Conservation (phyloP, 1,139 yeast species). For the Hemisphaericaspora xylanilytica region DNA sequence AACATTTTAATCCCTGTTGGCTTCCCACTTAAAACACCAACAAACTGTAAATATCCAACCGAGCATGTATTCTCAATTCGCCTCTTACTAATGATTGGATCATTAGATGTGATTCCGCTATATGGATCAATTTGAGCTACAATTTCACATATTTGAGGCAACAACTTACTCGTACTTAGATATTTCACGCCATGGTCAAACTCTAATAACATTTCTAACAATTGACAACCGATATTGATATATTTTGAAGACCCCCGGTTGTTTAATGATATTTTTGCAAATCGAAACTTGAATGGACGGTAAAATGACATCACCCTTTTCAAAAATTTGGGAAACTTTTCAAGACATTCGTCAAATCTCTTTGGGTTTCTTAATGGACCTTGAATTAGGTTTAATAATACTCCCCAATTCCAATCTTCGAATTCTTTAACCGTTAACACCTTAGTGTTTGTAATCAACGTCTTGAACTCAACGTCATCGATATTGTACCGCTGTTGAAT, state of each 20-base stretch:
- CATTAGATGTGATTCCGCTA: constrained; percentile 70
- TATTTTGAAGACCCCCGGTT: constrained; percentile 53
- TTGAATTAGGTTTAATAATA: constrained; percentile 62
- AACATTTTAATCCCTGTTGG: constrained; percentile 64
- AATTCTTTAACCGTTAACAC: constrained; percentile 78
- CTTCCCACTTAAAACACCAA: constrained; percentile 68
- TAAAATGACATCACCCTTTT: constrained; percentile 83
- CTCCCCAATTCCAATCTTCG: constrained; percentile 86
- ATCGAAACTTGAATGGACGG: constrained; percentile 86
- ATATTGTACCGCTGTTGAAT: constrained; percentile 50
- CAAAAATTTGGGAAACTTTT: constrained; percentile 75
- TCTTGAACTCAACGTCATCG: constrained; percentile 71
- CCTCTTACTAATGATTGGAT: constrained; percentile 65
- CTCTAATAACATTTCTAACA: constrained; percentile 64
- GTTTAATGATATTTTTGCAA: constrained; percentile 47
- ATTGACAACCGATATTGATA: constrained; percentile 68
- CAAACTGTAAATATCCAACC: constrained; percentile 71
- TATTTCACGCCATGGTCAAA: constrained; percentile 66
- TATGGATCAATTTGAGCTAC: constrained; percentile 82
- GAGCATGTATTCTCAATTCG: constrained; percentile 66
- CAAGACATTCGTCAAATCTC: constrained; percentile 73
- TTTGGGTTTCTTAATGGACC: constrained; percentile 77
- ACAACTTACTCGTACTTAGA: constrained; percentile 67
- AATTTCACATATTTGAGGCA: constrained; percentile 86
- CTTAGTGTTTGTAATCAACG: constrained; percentile 62